Conservation (phyloP, 164 flowering plant species). For the Vitis rotundifolia region DNA sequence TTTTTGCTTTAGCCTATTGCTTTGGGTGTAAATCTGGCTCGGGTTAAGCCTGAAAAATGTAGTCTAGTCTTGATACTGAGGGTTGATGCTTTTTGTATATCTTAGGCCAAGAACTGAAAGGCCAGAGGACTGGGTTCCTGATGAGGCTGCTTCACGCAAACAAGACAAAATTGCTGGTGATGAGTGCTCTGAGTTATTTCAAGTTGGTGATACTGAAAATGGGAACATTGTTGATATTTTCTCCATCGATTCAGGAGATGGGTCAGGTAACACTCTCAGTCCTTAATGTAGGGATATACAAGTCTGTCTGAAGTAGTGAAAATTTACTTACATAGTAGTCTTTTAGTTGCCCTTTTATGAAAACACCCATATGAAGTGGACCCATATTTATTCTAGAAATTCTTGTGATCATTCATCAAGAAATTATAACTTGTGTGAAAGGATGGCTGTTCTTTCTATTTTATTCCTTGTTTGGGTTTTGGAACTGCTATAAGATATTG, state of each 20-base stretch:
- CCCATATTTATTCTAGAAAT: not conserved
- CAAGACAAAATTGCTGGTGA: slow-evolving; percentile 20
- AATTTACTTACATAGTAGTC: not conserved
- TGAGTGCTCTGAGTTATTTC: slow-evolving; percentile 33
- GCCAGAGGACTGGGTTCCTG: slow-evolving; percentile 92
- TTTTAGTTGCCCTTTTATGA: not conserved
- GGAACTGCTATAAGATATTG: too few species aligned
- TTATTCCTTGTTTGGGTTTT: too few species aligned
- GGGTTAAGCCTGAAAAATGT: too few species aligned
- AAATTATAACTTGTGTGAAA: not conserved
- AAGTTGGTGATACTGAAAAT: slow-evolving; percentile 37
- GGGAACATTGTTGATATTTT: slow-evolving; percentile 65
- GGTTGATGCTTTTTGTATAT: slow-evolving; percentile 10
- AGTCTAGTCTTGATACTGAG: too few species aligned
- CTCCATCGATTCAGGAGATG: slow-evolving; percentile 56
- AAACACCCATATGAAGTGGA: not conserved
- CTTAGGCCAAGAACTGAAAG: slow-evolving; percentile 60
- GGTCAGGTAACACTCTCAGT: slow-evolving; percentile 33
- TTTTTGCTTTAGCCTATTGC: not conserved
- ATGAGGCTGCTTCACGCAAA: slow-evolving; percentile 37
- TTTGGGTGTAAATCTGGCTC: not conserved
- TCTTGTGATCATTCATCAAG: not conserved
- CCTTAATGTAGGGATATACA: not conserved
- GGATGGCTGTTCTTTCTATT: not conserved
- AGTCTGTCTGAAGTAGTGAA: not conserved